Evolutionary conservation across 2,329 filamentous ascomycete genomes (phyloP).

Genomic region (Cadophora sp.): DNA sequence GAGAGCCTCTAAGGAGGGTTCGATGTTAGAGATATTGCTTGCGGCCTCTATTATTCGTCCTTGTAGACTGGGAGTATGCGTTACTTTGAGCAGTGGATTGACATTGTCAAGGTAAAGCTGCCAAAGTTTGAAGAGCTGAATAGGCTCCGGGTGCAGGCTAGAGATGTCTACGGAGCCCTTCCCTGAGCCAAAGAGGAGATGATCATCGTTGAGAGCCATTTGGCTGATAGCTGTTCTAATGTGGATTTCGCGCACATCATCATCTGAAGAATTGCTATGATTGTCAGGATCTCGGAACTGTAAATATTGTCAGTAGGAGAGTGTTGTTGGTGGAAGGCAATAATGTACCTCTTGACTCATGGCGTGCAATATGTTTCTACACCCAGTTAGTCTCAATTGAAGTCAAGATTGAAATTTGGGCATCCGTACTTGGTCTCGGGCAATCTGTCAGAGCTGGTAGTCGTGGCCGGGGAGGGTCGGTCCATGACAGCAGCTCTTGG

Average conservation of each 20-base stretch:
- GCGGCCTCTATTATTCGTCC: constrained; percentile 68
- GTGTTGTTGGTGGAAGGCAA: constrained; percentile 17
- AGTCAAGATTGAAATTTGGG: not conserved
- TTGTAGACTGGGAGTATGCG: constrained; percentile 75
- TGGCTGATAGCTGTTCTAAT: constrained; percentile 45
- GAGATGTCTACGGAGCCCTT: constrained; percentile 49
- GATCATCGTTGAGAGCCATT: constrained; percentile 50
- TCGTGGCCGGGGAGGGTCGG: constrained; percentile 35
- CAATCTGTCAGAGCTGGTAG: constrained; percentile 39
- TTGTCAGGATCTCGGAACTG: constrained; percentile 42
- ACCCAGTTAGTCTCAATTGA: constrained; percentile 30
- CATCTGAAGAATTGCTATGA: constrained; percentile 44
- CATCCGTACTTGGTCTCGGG: constrained; percentile 44
- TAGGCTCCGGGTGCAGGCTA: constrained; percentile 59
- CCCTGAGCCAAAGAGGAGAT: constrained; percentile 57
- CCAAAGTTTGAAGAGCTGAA: constrained; percentile 75
- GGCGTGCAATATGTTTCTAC: constrained; percentile 54
- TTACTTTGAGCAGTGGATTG: constrained; percentile 74
- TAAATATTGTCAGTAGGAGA: constrained; percentile 28
- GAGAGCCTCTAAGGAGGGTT: constrained; percentile 64
- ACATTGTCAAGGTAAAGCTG: constrained; percentile 77
- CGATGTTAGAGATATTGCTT: constrained; percentile 59
- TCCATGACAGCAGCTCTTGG: constrained; percentile 30
- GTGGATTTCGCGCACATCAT: constrained; percentile 45
- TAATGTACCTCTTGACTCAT: constrained; percentile 51